Conservation (phyloP, 805 yeast genomes). For the Saccharomyces mikatae region DNA sequence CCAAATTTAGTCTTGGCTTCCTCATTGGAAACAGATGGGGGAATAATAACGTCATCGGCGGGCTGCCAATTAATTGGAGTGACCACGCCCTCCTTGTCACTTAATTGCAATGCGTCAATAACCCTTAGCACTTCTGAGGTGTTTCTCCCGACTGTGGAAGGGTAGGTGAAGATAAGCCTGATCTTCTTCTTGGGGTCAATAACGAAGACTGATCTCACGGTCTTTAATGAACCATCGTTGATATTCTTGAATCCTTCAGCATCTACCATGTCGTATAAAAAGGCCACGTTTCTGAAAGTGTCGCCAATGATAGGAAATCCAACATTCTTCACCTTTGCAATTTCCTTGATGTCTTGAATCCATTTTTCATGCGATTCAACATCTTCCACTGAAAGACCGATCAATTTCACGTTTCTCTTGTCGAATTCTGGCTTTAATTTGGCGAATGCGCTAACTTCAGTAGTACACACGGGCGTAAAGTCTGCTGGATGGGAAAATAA, state of each 20-base stretch:
- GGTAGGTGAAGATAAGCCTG: slow-evolving; percentile 79
- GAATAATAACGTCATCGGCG: slow-evolving; percentile 88
- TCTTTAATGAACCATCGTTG: slow-evolving; percentile 65
- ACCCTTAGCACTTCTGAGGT: slow-evolving; percentile 87
- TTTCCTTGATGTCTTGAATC: slow-evolving; percentile 88
- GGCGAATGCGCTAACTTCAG: slow-evolving; percentile 92
- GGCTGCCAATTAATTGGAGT: slow-evolving; percentile 89
- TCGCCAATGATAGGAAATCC: slow-evolving; percentile 90
- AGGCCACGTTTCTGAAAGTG: slow-evolving; percentile 74
- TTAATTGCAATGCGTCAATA: slow-evolving; percentile 77
- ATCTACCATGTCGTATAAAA: slow-evolving; percentile 79
- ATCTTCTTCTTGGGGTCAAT: slow-evolving; percentile 87
- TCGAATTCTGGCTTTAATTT: slow-evolving; percentile 81
- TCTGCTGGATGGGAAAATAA: slow-evolving; percentile 93
- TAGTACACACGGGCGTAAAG: slow-evolving; percentile 94
- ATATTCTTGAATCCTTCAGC: slow-evolving; percentile 74
- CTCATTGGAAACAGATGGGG: slow-evolving; percentile 74
- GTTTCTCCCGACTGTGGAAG: slow-evolving; percentile 93
- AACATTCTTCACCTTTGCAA: slow-evolving; percentile 62
- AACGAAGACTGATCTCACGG: slow-evolving; percentile 86
- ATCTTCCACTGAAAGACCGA: slow-evolving; percentile 84
- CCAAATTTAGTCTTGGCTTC: slow-evolving; percentile 79
- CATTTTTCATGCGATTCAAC: slow-evolving; percentile 73
- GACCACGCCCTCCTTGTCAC: slow-evolving; percentile 75
- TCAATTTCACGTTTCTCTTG: slow-evolving; percentile 75